A percentile compares a stretch with the other conserved stretches of the same genome.
Conservation (phyloP, 129 eudicot species). For the carrot (Daucus carota) region DNA sequence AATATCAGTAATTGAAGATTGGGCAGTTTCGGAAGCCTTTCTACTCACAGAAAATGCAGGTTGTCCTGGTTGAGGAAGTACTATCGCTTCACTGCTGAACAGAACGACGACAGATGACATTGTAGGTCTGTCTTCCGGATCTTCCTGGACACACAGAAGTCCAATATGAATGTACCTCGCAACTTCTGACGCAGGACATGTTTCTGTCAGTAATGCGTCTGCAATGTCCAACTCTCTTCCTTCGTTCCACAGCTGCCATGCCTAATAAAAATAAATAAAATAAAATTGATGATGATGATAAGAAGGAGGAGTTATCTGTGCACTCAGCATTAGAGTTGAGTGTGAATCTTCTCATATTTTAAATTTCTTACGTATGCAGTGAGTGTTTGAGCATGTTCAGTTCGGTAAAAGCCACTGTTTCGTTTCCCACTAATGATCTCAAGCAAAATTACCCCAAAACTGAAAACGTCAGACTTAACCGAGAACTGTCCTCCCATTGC, state of each 20-base stretch:
- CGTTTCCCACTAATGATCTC: slow-evolving; percentile 21
- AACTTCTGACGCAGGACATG: neutral
- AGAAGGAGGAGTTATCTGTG: neutral
- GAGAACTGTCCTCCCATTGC: slow-evolving; percentile 21
- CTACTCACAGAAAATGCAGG: slow-evolving; percentile 23
- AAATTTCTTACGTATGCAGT: slow-evolving; percentile 10
- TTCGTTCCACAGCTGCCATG: slow-evolving; percentile 20
- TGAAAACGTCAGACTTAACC: slow-evolving; percentile 18
- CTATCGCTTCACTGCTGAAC: neutral
- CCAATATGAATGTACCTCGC: slow-evolving; percentile 21
- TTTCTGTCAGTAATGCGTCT: slow-evolving; percentile 9
- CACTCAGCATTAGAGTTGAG: neutral
- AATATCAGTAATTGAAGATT: neutral
- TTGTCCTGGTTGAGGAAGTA: slow-evolving; percentile 8
- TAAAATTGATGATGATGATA: too few relatives aligned
- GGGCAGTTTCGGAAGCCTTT: neutral
- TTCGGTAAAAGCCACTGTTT: slow-evolving; percentile 17
- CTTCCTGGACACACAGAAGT: slow-evolving; percentile 25
- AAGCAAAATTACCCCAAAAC: slow-evolving; percentile 21
- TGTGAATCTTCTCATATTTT: neutral
- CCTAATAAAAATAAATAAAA: neutral
- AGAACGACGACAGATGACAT: slow-evolving; percentile 21
- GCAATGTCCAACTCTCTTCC: slow-evolving; percentile 1
- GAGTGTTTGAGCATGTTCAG: slow-evolving; percentile 12
- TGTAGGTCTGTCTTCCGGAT: slow-evolving; percentile 17